Base-by-base conservation (phyloP, 106 monocot genomes). In the Dendrobium officinale region DNA sequence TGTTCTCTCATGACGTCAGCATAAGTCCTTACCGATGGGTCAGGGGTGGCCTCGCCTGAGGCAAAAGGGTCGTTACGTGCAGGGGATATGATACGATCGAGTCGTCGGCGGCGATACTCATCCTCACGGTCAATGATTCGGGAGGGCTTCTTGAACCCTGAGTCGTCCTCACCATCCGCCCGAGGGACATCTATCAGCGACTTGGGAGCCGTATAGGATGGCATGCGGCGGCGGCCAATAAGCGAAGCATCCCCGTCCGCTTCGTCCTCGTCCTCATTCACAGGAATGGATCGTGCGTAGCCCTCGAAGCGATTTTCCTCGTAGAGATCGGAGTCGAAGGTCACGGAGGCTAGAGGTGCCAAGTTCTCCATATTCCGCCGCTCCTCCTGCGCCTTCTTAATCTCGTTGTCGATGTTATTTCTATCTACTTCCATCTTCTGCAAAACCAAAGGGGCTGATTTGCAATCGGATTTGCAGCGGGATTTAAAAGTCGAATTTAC, bases 291-390 rank as follows among this genome's bases (percentile, higher is more conserved):
- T 29, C 77, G 84, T 51, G 75, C 91, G 80, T 98, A 98, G 77
- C 92, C 91, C 80, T 92, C 92, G 81, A 93, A 93, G 9, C 90
- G 89, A 72, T 96, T 83, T 20, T 81, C 91, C 67, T 89, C 95
- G 84, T 98, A 98, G 18, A 98, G 91, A 55, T 95, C 98, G 80
- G 90, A 45, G 72, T 98, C 98, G 79, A 89, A 98, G 79, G 95
- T 86, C 29, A 92, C 86, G 55, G 86, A 84, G 55, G 92, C 83
- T 11, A 92, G 83, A 27, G 91, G 87, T 1, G 97, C 98, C 64
- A 87, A 74, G 81, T 90, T 90, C 86, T 98, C 97, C 90, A 92
- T 70, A 82, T 87, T 86, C 78, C 89, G 87, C 33, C 97, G 87
- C 85, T 94, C 97, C 81, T 94, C 91, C 83, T 94, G 92, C 5